Evolutionary conservation across 129 eudicot genomes (phyloP), one percentile per base, ranked within the genome.

Genomic region (Centella asiatica): DNA sequence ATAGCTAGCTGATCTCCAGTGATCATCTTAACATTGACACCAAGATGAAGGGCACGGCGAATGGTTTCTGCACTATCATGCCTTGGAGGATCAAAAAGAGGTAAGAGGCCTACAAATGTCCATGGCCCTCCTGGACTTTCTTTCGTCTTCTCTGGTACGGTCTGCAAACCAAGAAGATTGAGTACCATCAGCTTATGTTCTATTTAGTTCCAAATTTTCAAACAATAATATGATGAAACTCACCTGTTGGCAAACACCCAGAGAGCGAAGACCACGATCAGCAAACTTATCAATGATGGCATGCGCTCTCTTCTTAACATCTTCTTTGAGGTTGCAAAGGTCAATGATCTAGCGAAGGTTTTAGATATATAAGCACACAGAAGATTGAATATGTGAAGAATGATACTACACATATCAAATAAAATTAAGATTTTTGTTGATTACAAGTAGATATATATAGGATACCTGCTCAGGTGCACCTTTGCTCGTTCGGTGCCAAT

Each of bases 21-120:
- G 70, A 88, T 88, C 96, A 88, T 88, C 82, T 88, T 88, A 34
- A 88, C 96, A 68, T 88, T 88, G 40, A 88, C 96, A 64, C 96
- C 96, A 57, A 88, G 96, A 50, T 73, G 55, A 9, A 88, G 74
- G 58, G 96, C 96, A 32, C 94, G 96, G 12, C 78, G 63, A 46
- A 88, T 88, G 28, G 96, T 88, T 50, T 88, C 96, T 20, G 86
- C 94, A 77, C 96, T 88, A 74, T 88, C 96, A 53, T 84, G 94
- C 83, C 96, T 88, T 62, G 96, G 96, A 40, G 96, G 96, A 62
- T 88, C 96, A 50, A 88, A 88, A 29, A 88, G 77, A 3, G 96
- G 96, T 70, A 88, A 74, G n/a, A 88, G 78, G 63, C 86, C 96
- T 5, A 83, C 81, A 70, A 88, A 88, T 23, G 24, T 32, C 96